A percentile compares a stretch with the other conserved stretches of the same genome.
Conservation (phyloP, 148 eudicot genomes). For the Chenopodium suecicum region DNA sequence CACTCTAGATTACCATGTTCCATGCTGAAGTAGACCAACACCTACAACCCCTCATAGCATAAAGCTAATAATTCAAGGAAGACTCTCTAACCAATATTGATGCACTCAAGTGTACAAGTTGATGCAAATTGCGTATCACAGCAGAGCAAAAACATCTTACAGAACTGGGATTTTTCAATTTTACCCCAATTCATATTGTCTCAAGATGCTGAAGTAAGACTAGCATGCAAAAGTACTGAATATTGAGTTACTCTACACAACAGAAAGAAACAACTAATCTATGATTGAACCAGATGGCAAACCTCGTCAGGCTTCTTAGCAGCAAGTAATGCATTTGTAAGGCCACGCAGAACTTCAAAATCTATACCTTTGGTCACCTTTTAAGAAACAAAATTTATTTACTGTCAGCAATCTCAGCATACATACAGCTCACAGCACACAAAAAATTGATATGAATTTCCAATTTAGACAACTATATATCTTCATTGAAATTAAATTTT, state of each 20-base stretch:
- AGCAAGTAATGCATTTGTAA: constrained; percentile 87
- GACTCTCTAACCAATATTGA: neutral
- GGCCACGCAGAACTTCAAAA: constrained; percentile 85
- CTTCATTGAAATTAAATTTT: neutral
- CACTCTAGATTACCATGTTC: neutral
- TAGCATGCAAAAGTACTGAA: neutral
- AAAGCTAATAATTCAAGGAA: neutral
- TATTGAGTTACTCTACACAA: neutral
- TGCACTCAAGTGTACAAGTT: neutral
- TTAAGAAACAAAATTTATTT: constrained; percentile 23
- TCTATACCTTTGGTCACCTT: constrained; percentile 60
- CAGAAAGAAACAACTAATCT: neutral
- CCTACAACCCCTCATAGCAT: neutral
- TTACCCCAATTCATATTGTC: neutral
- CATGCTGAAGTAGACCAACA: neutral
- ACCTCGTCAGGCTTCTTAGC: constrained; percentile 94
- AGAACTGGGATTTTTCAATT: neutral
- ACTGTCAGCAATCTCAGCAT: constrained; percentile 14
- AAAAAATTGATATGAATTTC: neutral
- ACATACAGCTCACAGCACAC: neutral
- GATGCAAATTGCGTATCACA: neutral
- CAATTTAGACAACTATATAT: neutral
- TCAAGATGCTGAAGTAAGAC: neutral
- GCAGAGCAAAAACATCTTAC: neutral
- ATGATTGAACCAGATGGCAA: constrained; percentile 16